Conservation (phyloP, 768 basidiomycete species). For the Boletellus ananas region DNA sequence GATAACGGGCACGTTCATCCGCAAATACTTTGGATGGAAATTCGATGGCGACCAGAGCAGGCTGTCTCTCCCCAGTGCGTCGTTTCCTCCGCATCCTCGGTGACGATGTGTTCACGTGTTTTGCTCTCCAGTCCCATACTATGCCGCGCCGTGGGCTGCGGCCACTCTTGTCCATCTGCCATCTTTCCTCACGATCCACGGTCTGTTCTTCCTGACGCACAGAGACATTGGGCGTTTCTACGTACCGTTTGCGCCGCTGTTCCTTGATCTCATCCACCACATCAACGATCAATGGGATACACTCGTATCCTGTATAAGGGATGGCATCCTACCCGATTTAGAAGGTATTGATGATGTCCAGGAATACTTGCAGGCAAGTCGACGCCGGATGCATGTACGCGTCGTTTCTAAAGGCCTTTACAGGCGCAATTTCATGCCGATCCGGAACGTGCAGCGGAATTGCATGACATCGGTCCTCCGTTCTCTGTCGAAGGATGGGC, state of each 20-base stretch:
- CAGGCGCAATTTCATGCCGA: constrained; percentile 12
- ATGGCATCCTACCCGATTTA: constrained; percentile 17
- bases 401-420: background rate
- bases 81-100: background rate
- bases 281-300: constrained; percentile 17
- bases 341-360: constrained; percentile 11
- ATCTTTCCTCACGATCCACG: constrained; percentile 20
- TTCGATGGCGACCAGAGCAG: constrained; percentile 8
- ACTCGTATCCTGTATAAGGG: constrained; percentile 13
- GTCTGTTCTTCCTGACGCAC: constrained; percentile 16
- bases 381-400: too few relatives aligned
- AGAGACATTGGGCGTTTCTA: background rate
- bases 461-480: constrained; percentile 11
- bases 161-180: constrained; percentile 11
- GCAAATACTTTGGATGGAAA: constrained; percentile 8
- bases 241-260: constrained; percentile 3
- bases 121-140: constrained; percentile 6
- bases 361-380: constrained; percentile 13
- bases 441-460: constrained; percentile 19
- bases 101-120: background rate
- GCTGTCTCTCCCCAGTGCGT: too few relatives aligned
- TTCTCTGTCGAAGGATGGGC: constrained; percentile 15
- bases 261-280: constrained; percentile 12
- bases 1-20: background rate
- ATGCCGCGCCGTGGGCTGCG: constrained; percentile 14